Percentiles rank a stretch among this genome's conserved stretches.
phyloP scores from a whole-genome alignment of 768 basidiomycete species.

The Mycena kentingensis region DNA sequence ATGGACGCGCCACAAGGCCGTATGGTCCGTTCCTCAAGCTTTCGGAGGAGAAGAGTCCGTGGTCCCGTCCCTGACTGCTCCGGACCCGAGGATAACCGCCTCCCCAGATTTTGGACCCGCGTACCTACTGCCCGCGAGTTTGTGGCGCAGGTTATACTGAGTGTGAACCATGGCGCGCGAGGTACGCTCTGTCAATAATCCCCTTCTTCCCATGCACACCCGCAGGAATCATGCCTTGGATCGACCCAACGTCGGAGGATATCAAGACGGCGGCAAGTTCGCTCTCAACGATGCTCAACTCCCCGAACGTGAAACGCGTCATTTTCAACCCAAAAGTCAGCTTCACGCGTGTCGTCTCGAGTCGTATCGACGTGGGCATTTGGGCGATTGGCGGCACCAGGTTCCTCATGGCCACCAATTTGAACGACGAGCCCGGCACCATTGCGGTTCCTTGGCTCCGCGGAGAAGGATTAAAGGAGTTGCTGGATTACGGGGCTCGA shows the following conservation, averaged over 20 bases:
- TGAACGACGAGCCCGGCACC: conserved; percentile 27
- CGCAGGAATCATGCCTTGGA: conserved; percentile 40
- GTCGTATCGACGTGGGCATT: conserved; percentile 35
- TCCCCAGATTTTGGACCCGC: conserved; percentile 49
- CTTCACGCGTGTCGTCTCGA: conserved; percentile 23
- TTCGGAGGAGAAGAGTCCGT: conserved; percentile 45
- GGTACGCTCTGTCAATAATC: conserved; percentile 28
- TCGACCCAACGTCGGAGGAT: conserved; percentile 41
- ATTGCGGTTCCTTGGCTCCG: conserved; percentile 7
- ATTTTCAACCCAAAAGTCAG: conserved; percentile 30
- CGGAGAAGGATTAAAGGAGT: conserved; percentile 3
- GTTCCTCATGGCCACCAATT: conserved; percentile 37
- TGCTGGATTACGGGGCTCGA: conserved; percentile 12
- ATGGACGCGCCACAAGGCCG: conserved; percentile 47
- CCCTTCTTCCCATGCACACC: not conserved
- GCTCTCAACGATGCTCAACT: conserved; percentile 33
- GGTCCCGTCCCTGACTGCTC: not conserved
- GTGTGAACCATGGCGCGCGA: conserved; percentile 53
- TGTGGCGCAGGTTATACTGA: conserved; percentile 50
- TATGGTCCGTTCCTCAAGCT: conserved; percentile 63
- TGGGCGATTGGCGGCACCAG: conserved; percentile 35
- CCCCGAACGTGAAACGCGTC: conserved; percentile 28
- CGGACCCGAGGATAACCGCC: not conserved
- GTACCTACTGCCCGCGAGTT: conserved; percentile 54
- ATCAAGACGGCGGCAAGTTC: conserved; percentile 38